Evolutionary conservation across 176 grass and related monocot species (phyloP).

Genomic region (Oryza officinalis): DNA sequence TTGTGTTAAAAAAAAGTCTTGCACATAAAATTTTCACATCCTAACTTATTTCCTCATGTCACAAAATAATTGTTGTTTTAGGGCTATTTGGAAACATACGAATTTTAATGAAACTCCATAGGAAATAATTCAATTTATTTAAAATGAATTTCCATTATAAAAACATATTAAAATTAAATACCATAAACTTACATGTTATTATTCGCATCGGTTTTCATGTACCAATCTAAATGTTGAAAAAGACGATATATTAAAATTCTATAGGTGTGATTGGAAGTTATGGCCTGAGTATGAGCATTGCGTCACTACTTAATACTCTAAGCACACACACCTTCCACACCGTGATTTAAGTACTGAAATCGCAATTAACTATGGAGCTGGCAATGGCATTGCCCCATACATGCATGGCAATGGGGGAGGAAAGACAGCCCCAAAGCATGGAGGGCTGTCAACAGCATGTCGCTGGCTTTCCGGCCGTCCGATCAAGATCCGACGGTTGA

Average conservation of each 20-base stretch:
- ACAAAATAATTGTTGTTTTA: too few relatives aligned
- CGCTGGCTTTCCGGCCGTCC: not conserved
- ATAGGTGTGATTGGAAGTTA: not conserved
- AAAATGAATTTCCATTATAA: too few relatives aligned
- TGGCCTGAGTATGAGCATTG: not conserved
- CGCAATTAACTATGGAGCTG: constrained; percentile 22
- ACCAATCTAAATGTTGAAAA: not conserved
- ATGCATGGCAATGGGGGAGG: not conserved
- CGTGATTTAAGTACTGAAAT: constrained; percentile 30
- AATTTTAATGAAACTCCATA: too few relatives aligned
- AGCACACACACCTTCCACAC: constrained; percentile 27
- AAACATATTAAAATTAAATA: too few relatives aligned
- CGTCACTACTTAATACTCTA: constrained; percentile 29
- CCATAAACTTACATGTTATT: too few relatives aligned
- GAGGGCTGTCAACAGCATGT: constrained; percentile 38
- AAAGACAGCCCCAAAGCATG: constrained; percentile 38
- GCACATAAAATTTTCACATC: constrained; percentile 23
- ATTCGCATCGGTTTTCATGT: not conserved
- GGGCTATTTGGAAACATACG: too few relatives aligned
- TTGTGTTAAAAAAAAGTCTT: not conserved
- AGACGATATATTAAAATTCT: not conserved
- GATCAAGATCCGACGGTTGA: not conserved
- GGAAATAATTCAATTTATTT: too few relatives aligned
- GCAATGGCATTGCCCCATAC: constrained; percentile 8
- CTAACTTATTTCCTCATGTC: too few relatives aligned